Percentiles rank a stretch among this genome's conserved stretches.
Evolutionary conservation across 1,284 basidiomycete species (phyloP).

Genomic region (Cutaneotrichosporon daszewskae): DNA sequence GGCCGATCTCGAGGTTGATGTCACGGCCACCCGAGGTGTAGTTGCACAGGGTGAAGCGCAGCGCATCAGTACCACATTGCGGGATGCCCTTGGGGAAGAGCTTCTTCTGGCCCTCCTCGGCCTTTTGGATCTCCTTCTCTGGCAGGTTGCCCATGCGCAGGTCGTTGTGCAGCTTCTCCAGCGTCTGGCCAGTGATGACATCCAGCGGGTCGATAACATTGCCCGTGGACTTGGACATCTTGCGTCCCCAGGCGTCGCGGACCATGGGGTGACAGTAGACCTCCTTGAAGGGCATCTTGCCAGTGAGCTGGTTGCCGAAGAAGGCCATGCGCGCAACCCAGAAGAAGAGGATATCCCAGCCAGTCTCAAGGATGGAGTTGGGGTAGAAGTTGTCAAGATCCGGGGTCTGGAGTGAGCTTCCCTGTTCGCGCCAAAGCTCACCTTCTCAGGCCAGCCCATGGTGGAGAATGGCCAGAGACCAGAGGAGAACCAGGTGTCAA

Average conservation of each 20-base stretch:
- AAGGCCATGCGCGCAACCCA: conserved; percentile 99
- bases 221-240: conserved; percentile 98
- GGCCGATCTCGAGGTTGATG: conserved; percentile 91
- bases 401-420: conserved; percentile 75
- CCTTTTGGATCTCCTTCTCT: conserved; percentile 87
- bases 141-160: conserved; percentile 88
- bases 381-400: conserved; percentile 84
- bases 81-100: conserved; percentile 99
- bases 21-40: conserved; percentile 85
- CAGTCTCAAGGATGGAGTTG: conserved; percentile 84
- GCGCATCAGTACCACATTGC: conserved; percentile 94
- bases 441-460: conserved; percentile 92
- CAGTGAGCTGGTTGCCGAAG: conserved; percentile 85
- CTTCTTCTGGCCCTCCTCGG: conserved; percentile 94
- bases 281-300: conserved; percentile 87
- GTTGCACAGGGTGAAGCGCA: conserved; percentile 91
- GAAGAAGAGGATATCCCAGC: conserved; percentile 99
- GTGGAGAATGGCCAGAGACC: conserved; percentile 98
- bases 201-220: conserved; percentile 98
- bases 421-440: conserved; percentile 56
- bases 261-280: conserved; percentile 99
- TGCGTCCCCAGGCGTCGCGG: conserved; percentile 94
- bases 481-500: conserved; percentile 99
- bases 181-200: conserved; percentile 79
- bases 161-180: conserved; percentile 83